phyloP scores from a whole-genome alignment of 2,329 filamentous ascomycete species.

The Geosmithia morbida region DNA sequence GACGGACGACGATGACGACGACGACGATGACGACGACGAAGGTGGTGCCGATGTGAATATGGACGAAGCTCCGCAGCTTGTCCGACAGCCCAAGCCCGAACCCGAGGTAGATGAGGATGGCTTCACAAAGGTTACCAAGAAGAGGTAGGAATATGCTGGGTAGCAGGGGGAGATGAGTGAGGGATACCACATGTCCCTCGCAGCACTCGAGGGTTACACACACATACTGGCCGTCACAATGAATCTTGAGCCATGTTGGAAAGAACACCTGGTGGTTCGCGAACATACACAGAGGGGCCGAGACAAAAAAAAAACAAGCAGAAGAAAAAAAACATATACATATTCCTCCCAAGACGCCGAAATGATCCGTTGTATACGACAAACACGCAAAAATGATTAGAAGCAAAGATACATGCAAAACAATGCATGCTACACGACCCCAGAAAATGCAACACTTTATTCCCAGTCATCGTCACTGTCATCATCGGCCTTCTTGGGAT shows the following conservation, averaged over 20 bases:
- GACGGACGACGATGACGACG: conserved; percentile 41
- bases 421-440: not conserved
- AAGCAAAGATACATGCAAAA: not conserved
- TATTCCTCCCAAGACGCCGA: not conserved
- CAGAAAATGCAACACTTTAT: conserved; percentile 19
- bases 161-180: not conserved
- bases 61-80: conserved; percentile 52
- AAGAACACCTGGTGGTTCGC: not conserved
- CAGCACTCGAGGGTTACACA: no score
- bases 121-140: conserved; percentile 64
- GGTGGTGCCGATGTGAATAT: conserved; percentile 48
- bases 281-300: not conserved
- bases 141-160: conserved; percentile 27
- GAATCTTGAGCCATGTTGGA: not conserved
- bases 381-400: not conserved
- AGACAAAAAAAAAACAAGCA: not conserved
- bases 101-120: conserved; percentile 71
- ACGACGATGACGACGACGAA: conserved; percentile 41
- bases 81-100: conserved; percentile 39
- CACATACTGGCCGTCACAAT: no score
- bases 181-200: not conserved
- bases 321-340: not conserved
- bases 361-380: not conserved
- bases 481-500: conserved; percentile 11
- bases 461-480: conserved; percentile 70